These are phyloP conservation scores for Didymella pinodella DNA, from an alignment of 2,329 filamentous ascomycete genomes.

Conservation along the genomic window DNA sequence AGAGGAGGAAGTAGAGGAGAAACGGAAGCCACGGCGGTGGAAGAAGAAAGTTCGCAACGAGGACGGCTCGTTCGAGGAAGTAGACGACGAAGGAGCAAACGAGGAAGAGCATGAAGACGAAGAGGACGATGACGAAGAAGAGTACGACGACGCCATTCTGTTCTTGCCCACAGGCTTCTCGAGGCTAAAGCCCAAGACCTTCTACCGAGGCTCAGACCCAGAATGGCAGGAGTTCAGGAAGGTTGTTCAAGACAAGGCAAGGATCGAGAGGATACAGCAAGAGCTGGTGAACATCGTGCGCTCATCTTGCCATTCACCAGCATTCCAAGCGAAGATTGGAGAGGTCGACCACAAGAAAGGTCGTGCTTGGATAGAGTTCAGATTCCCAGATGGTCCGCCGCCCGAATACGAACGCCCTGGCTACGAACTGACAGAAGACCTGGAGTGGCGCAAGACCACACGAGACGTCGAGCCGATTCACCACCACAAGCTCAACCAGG, in stretches of 20 bases:
- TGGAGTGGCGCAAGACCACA: slow-evolving; percentile 44
- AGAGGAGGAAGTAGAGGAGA: slow-evolving; percentile 23
- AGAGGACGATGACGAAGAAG: slow-evolving; percentile 39
- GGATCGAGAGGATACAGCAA: slow-evolving; percentile 51
- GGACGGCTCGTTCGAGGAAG: slow-evolving; percentile 27
- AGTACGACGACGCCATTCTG: slow-evolving; percentile 42
- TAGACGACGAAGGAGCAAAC: slow-evolving; percentile 32
- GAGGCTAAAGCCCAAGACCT: slow-evolving; percentile 49
- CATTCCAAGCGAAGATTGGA: slow-evolving; percentile 38
- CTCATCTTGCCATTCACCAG: slow-evolving; percentile 17
- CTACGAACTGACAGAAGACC: slow-evolving; percentile 51
- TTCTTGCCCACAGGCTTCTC: slow-evolving; percentile 61
- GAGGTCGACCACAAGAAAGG: slow-evolving; percentile 51
- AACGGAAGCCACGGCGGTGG: slow-evolving; percentile 10
- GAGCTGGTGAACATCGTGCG: slow-evolving; percentile 52
- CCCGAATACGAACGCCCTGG: slow-evolving; percentile 59
- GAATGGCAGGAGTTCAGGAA: slow-evolving; percentile 62
- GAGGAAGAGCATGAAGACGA: slow-evolving; percentile 42
- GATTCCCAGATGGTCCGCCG: slow-evolving; percentile 59
- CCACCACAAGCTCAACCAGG: slow-evolving; percentile 47
- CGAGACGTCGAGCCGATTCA: slow-evolving; percentile 43
- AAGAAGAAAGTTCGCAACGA: slow-evolving; percentile 15
- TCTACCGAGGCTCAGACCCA: slow-evolving; percentile 61
- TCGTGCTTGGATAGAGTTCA: slow-evolving; percentile 58
- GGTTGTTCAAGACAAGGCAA: slow-evolving; percentile 53